phyloP scores from a whole-genome alignment of 2,329 filamentous ascomycete genomes.

The Teratosphaeria epicoccoides region DNA sequence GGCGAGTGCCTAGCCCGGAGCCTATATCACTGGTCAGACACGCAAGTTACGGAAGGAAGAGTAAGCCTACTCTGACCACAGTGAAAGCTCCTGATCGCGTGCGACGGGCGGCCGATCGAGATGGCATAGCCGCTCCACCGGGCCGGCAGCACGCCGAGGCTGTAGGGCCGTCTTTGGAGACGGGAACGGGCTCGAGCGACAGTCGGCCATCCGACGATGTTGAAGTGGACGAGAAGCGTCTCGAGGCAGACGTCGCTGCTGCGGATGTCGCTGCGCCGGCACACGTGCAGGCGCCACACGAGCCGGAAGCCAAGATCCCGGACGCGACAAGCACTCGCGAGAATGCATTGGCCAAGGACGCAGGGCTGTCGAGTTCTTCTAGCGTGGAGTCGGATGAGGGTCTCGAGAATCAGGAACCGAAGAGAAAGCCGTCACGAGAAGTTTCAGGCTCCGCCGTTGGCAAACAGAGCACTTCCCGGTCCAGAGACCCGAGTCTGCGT shows the following conservation, averaged over 20 bases:
- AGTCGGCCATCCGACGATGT: constrained; percentile 1
- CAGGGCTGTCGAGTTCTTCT: constrained; percentile 25
- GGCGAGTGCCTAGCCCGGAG: constrained; percentile 9
- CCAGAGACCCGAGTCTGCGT: constrained; percentile 15
- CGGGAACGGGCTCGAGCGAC: neutral
- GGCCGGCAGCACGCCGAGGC: constrained; percentile 10
- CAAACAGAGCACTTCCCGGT: constrained; percentile 9
- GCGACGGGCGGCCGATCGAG: constrained; percentile 7
- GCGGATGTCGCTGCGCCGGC: neutral
- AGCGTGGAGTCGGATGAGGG: constrained; percentile 25
- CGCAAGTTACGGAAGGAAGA: constrained; percentile 38
- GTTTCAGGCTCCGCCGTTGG: constrained; percentile 9
- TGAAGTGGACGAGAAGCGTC: constrained; percentile 2
- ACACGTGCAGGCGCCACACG: neutral
- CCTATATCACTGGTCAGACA: constrained; percentile 31
- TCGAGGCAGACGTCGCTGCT: constrained; percentile 7
- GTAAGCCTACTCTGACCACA: constrained; percentile 38
- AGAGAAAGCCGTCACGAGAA: constrained; percentile 13
- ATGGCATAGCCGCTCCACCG: constrained; percentile 9
- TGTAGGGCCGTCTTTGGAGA: neutral
- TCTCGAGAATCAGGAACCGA: constrained; percentile 8
- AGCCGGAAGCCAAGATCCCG: constrained; percentile 6
- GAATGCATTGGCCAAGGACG: constrained; percentile 10
- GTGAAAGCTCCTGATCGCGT: constrained; percentile 34
- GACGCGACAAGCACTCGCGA: constrained; percentile 6